Percentiles rank a stretch among this genome's conserved stretches.
Conservation (phyloP, 2,329 filamentous ascomycete species). For the Macrophomina tecta region DNA sequence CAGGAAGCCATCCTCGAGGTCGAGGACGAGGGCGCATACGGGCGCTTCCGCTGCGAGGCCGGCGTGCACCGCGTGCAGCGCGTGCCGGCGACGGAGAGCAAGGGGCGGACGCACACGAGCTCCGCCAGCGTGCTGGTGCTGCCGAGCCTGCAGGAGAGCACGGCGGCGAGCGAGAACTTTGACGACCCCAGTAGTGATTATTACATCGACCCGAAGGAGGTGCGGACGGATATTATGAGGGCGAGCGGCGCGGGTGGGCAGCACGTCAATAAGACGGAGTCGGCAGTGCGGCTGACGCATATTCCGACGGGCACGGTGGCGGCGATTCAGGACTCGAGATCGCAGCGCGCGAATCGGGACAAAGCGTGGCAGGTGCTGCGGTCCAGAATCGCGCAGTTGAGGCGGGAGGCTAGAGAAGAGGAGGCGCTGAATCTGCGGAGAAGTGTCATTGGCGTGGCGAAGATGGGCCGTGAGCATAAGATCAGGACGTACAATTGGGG, state of each 20-base stretch:
- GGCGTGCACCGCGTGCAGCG: constrained; percentile 96
- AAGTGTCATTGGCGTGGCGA: constrained; percentile 76
- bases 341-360: constrained; percentile 86
- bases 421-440: constrained; percentile 75
- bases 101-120: constrained; percentile 91
- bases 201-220: constrained; percentile 84
- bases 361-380: constrained; percentile 86
- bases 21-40: constrained; percentile 77
- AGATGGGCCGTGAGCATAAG: constrained; percentile 91
- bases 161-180: constrained; percentile 54
- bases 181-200: constrained; percentile 90
- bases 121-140: constrained; percentile 92
- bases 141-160: constrained; percentile 73
- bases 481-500: constrained; percentile 87
- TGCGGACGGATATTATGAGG: constrained; percentile 86
- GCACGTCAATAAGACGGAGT: constrained; percentile 98
- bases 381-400: constrained; percentile 78
- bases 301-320: constrained; percentile 85
- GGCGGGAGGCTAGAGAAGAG: constrained; percentile 83
- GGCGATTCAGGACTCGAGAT: constrained; percentile 89
- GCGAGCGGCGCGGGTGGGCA: constrained; percentile 92
- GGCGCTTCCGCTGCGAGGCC: constrained; percentile 80
- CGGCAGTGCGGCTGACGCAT: constrained; percentile 91
- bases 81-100: constrained; percentile 87
- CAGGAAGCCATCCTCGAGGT: constrained; percentile 90